Evolutionary conservation across 2,329 filamentous ascomycete species (phyloP).

Genomic region (Teratosphaeria pseudoeucalypti): DNA sequence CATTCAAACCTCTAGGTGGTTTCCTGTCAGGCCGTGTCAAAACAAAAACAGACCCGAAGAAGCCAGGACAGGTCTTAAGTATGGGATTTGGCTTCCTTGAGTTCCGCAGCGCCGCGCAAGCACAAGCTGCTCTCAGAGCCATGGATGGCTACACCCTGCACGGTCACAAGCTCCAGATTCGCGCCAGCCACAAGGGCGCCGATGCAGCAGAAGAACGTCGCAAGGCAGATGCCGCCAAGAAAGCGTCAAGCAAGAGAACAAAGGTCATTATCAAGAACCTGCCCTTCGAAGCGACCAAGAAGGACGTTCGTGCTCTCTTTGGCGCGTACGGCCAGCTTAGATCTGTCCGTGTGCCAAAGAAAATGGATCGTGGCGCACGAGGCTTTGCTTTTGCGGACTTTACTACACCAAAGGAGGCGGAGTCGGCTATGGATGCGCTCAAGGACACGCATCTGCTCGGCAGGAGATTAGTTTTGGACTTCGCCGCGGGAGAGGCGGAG

Average conservation of each 20-base stretch:
- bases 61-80: constrained; percentile 73
- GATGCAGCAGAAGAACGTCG: constrained; percentile 82
- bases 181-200: constrained; percentile 73
- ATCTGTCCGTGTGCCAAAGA: constrained; percentile 87
- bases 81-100: constrained; percentile 97
- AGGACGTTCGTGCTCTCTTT: constrained; percentile 78
- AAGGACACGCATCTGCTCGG: constrained; percentile 89
- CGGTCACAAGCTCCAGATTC: constrained; percentile 73
- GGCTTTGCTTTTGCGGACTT: constrained; percentile 98
- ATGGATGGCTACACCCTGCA: constrained; percentile 88
- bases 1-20: constrained; percentile 72
- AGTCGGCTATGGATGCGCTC: constrained; percentile 81
- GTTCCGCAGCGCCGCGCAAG: constrained; percentile 67
- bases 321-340: constrained; percentile 84
- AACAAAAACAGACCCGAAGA: constrained; percentile 87
- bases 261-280: constrained; percentile 98
- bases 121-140: constrained; percentile 66
- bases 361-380: constrained; percentile 77
- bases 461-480: constrained; percentile 80
- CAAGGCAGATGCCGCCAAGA: constrained; percentile 74
- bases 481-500: constrained; percentile 75
- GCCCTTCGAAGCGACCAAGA: constrained; percentile 89
- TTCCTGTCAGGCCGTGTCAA: constrained; percentile 86
- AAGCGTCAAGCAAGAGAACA: constrained; percentile 62
- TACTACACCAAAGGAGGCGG: constrained; percentile 77